These are phyloP conservation scores for Nigrospora osmanthi DNA, from an alignment of 2,329 filamentous ascomycete species.

Conservation along the genomic window DNA sequence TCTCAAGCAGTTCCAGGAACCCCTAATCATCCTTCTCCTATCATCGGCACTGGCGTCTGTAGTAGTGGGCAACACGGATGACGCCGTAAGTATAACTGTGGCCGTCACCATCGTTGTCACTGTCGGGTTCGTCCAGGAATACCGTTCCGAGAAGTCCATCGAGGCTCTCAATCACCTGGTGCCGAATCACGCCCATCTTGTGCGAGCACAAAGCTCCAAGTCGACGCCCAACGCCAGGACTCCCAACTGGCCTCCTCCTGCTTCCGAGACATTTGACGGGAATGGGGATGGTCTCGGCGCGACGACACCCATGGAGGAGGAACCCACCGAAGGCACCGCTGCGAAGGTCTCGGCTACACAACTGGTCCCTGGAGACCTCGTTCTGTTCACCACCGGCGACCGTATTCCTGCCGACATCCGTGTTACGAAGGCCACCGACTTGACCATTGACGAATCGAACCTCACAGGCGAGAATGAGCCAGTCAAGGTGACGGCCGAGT, in stretches of 20 bases:
- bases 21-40: slow-evolving; percentile 84
- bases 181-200: slow-evolving; percentile 91
- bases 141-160: slow-evolving; percentile 93
- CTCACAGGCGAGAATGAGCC: slow-evolving; percentile 95
- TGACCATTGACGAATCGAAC: slow-evolving; percentile 95
- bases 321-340: slow-evolving; percentile 63
- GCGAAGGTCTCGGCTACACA: slow-evolving; percentile 80
- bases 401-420: slow-evolving; percentile 93
- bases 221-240: slow-evolving; percentile 22
- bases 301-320: slow-evolving; percentile 53
- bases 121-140: slow-evolving; percentile 95
- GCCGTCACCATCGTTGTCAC: slow-evolving; percentile 95
- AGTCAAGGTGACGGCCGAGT: slow-evolving; percentile 67
- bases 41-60: slow-evolving; percentile 83
- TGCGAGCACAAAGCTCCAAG: slow-evolving; percentile 50
- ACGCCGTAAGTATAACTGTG: slow-evolving; percentile 90
- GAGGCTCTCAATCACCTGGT: slow-evolving; percentile 91
- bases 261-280: slow-evolving; percentile 32
- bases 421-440: slow-evolving; percentile 80
- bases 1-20: slow-evolving; percentile 93
- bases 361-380: slow-evolving; percentile 85
- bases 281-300: slow-evolving; percentile 38
- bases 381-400: slow-evolving; percentile 91
- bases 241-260: slow-evolving; percentile 39
- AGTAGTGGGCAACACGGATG: slow-evolving; percentile 86